Conservation (phyloP, 345 rosid genomes). For the Barbarea vulgaris region DNA sequence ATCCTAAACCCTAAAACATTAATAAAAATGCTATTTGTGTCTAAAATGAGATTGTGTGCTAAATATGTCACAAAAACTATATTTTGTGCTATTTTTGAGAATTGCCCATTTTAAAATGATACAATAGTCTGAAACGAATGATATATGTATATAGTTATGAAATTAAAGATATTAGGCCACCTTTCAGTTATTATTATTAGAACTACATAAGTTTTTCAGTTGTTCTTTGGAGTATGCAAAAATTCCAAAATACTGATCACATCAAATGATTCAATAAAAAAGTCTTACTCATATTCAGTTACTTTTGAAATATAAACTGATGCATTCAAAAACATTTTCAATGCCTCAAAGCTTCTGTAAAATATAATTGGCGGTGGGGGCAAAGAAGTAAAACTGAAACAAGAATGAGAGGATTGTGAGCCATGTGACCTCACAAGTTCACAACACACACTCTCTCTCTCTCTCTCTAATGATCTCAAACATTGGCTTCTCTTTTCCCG, state of each 20-base stretch:
- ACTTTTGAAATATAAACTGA: background rate
- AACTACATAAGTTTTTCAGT: background rate
- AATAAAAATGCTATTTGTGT: too few relatives aligned
- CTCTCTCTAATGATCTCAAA: conserved; percentile 30
- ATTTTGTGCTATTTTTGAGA: too few relatives aligned
- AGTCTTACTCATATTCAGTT: background rate
- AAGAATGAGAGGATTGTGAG: conserved; percentile 46
- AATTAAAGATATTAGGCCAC: background rate
- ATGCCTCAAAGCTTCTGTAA: background rate
- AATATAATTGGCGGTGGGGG: background rate
- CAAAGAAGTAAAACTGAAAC: conserved; percentile 16
- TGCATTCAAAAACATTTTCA: background rate
- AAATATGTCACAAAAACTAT: too few relatives aligned
- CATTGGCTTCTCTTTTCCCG: conserved; percentile 44
- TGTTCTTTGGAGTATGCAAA: background rate
- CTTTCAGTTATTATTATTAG: background rate
- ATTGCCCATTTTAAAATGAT: too few relatives aligned
- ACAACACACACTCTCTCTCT: conserved; percentile 24
- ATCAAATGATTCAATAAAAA: background rate
- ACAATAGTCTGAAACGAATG: too few relatives aligned
- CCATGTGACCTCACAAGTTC: conserved; percentile 60
- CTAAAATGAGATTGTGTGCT: too few relatives aligned
- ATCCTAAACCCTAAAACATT: too few relatives aligned
- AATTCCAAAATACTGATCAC: background rate
- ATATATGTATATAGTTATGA: too few relatives aligned